phyloP scores from a whole-genome alignment of 441 rosid species.

The Gossypium schwendimanii region DNA sequence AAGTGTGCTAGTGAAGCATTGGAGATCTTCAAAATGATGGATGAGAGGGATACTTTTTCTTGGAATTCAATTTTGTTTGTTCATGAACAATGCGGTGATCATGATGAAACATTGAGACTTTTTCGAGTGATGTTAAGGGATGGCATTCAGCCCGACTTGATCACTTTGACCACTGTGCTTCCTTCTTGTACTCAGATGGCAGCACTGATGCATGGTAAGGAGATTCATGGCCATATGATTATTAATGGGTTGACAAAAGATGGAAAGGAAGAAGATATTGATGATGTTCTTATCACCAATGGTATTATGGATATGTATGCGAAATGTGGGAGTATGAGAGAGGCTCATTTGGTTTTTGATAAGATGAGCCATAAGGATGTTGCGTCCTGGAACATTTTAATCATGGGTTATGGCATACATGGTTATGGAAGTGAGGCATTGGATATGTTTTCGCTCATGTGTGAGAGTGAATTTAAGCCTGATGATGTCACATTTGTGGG shows the following conservation, averaged over 20 bases:
- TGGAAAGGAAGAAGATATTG: conserved; percentile 12
- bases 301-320: conserved; percentile 55
- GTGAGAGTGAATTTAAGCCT: conserved; percentile 29
- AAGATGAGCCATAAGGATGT: conserved; percentile 36
- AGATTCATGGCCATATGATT: conserved; percentile 42
- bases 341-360: conserved; percentile 42
- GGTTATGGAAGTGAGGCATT: conserved; percentile 46
- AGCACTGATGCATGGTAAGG: conserved; percentile 44
- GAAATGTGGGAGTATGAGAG: conserved; percentile 53
- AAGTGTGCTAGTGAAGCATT: conserved; percentile 28
- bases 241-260: conserved; percentile 32
- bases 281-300: conserved; percentile 31
- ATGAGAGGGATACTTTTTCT: conserved; percentile 44
- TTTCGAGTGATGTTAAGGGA: conserved; percentile 38
- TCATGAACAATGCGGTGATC: conserved; percentile 41
- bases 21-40: conserved; percentile 38
- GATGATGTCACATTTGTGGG: conserved; percentile 51
- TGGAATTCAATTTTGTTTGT: conserved; percentile 52
- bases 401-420: conserved; percentile 50
- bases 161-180: conserved; percentile 44
- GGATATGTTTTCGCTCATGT: conserved; percentile 40
- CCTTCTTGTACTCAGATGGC: conserved; percentile 54
- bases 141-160: conserved; percentile 40
- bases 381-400: conserved; percentile 65
- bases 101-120: conserved; percentile 40